Conservation (phyloP, 1,284 basidiomycete genomes). For the Rhodotorula sp. region DNA sequence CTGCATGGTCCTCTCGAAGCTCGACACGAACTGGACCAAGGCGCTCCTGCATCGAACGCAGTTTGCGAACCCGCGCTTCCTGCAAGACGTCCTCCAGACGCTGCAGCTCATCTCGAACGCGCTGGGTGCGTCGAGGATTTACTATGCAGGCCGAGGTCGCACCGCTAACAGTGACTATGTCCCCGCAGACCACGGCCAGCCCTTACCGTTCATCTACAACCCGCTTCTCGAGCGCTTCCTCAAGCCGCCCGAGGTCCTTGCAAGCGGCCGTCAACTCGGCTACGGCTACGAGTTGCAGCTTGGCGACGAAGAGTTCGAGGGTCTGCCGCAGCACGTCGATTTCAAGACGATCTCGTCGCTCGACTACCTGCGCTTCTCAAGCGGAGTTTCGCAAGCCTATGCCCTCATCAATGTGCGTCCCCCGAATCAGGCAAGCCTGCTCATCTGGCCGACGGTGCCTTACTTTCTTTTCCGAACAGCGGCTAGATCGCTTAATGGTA, state of each 20-base stretch:
- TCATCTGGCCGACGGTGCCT: not conserved
- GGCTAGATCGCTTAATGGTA: constrained; percentile 36
- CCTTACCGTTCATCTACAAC: constrained; percentile 34
- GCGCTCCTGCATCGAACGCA: constrained; percentile 37
- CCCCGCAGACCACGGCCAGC: constrained; percentile 17
- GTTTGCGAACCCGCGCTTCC: constrained; percentile 32
- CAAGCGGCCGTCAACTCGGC: constrained; percentile 7
- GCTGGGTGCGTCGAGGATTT: not conserved
- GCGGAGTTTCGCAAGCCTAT: constrained; percentile 30
- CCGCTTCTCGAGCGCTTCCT: constrained; percentile 37
- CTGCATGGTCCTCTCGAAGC: constrained; percentile 17
- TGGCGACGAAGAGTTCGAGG: constrained; percentile 28
- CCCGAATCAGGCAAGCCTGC: not conserved
- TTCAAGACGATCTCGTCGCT: constrained; percentile 38
- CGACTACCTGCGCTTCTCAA: constrained; percentile 37
- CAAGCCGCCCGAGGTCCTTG: constrained; percentile 26
- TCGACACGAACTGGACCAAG: constrained; percentile 35
- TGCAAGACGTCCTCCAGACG: constrained; percentile 26
- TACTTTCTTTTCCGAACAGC: not conserved
- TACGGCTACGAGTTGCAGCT: constrained; percentile 33
- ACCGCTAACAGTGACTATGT: not conserved
- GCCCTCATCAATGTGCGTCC: constrained; percentile 30
- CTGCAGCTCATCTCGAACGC: constrained; percentile 28
- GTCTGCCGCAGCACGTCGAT: constrained; percentile 34
- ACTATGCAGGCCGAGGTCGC: not conserved